Percentiles rank a stretch among this genome's conserved stretches.
These are phyloP conservation scores for Candida sanyaensis DNA, from an alignment of 1,139 yeast genomes.

Conservation along the genomic window DNA sequence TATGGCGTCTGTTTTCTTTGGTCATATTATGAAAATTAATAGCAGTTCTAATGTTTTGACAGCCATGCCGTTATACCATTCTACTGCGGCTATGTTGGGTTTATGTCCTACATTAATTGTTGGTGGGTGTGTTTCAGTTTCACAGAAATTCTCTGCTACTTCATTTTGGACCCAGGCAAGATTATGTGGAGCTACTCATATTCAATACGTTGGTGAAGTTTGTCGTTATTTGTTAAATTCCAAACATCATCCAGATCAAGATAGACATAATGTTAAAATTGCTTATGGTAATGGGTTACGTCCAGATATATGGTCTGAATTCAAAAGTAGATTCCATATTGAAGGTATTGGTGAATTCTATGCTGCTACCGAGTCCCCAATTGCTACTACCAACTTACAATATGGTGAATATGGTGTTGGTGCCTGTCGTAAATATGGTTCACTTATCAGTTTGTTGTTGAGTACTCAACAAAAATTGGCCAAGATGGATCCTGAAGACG, in stretches of 20 bases:
- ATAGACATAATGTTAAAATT: conserved; percentile 59
- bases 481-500: conserved; percentile 82
- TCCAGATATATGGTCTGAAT: conserved; percentile 85
- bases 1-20: conserved; percentile 71
- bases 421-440: conserved; percentile 85
- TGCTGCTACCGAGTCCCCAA: conserved; percentile 92
- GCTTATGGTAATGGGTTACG: conserved; percentile 95
- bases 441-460: conserved; percentile 55
- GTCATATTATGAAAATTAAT: conserved; percentile 65
- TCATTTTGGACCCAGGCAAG: conserved; percentile 92
- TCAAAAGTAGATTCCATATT: conserved; percentile 76
- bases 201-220: conserved; percentile 95
- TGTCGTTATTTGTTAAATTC: conserved; percentile 82
- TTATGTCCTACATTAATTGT: conserved; percentile 66
- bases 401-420: conserved; percentile 82
- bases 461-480: conserved; percentile 63
- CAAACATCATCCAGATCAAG: conserved; percentile 67
- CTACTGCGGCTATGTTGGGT: conserved; percentile 90
- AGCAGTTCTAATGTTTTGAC: conserved; percentile 66
- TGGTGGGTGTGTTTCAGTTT: conserved; percentile 76
- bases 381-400: conserved; percentile 85
- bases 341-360: conserved; percentile 85
- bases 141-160: conserved; percentile 81
- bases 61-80: conserved; percentile 95
- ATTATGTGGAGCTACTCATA: conserved; percentile 69